These are phyloP conservation scores for Catharanthus roseus DNA, from an alignment of 257 asterid species.

Conservation along the genomic window DNA sequence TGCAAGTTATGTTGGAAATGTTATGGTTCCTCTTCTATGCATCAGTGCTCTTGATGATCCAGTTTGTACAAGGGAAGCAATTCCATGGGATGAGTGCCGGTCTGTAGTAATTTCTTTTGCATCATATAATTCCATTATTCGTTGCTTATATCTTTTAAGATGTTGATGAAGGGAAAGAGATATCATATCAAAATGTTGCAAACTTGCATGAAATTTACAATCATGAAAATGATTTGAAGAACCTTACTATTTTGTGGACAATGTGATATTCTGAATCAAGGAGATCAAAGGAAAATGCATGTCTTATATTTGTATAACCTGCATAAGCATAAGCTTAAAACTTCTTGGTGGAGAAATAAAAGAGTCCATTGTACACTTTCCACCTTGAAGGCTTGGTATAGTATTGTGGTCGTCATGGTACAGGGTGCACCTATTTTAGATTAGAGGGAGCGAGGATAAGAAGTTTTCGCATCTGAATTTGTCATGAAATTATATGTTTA, in stretches of 20 bases:
- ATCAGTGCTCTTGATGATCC: constrained; percentile 86
- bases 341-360: neutral
- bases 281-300: neutral
- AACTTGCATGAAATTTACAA: neutral
- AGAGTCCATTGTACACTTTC: neutral
- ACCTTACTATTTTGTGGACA: neutral
- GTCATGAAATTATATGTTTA: neutral
- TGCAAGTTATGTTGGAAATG: constrained; percentile 59
- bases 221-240: neutral
- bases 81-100: constrained; percentile 96
- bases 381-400: neutral
- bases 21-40: constrained; percentile 85
- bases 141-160: neutral
- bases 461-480: neutral
- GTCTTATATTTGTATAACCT: neutral
- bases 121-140: neutral
- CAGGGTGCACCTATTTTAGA: neutral
- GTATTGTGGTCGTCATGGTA: neutral
- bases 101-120: constrained; percentile 15
- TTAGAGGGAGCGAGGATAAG: neutral
- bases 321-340: neutral
- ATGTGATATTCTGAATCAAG: neutral
- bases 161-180: neutral
- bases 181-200: no score
- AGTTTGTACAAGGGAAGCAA: constrained; percentile 84